Base-by-base conservation (phyloP, 768 basidiomycete species). In the Hygrophoropsis aurantiaca region DNA sequence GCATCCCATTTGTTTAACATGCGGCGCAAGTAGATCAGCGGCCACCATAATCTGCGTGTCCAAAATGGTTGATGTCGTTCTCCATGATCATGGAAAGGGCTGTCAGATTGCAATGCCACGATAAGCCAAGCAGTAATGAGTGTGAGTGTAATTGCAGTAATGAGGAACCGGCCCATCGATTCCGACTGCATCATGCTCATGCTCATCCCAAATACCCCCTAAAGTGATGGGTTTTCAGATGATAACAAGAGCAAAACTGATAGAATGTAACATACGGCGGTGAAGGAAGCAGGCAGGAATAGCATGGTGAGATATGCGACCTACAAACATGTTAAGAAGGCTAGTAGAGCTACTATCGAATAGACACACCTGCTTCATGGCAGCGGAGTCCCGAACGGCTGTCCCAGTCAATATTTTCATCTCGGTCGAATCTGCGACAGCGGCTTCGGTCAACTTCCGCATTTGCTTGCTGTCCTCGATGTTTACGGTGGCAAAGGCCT, bases 291-390 rank as follows among this genome's bases (percentile, higher is more conserved):
- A 0, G 79, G 78, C 11, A 80, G 65, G 58, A 80, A 81, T 21
- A 77, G 56, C 75, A 79, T 78, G 0, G 77, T 78, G 3, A 81
- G 58, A 46, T 76, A 78, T 0, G 75, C 65, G 19, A 80, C 72
- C 48, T 75, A 21, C 7, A 38, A n/a, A 38, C 9, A 38, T n/a
- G 7, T 38, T 16, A 38, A 13, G 15, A 23, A 5, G 15, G 2
- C 16, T 1, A 59, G 20, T 70, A 68, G 44, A 24, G 19, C n/a
- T 34, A 34, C 11, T 38, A 38, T 6, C 9, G 36, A 16, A 21
- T 6, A 16, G 16, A 38, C 36, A 9, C 16, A 21, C 36, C 36
- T 38, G 36, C n/a, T 38, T 38, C 49, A 56, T 56, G 15, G 53
- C 54, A 6, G 53, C 44, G 58, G 70, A 72, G 48, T 67, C 67